Evolutionary conservation across 2,329 filamentous ascomycete species (phyloP), one percentile per base, ranked within the genome.

Genomic region (Fusarium sterilihyphosum): DNA sequence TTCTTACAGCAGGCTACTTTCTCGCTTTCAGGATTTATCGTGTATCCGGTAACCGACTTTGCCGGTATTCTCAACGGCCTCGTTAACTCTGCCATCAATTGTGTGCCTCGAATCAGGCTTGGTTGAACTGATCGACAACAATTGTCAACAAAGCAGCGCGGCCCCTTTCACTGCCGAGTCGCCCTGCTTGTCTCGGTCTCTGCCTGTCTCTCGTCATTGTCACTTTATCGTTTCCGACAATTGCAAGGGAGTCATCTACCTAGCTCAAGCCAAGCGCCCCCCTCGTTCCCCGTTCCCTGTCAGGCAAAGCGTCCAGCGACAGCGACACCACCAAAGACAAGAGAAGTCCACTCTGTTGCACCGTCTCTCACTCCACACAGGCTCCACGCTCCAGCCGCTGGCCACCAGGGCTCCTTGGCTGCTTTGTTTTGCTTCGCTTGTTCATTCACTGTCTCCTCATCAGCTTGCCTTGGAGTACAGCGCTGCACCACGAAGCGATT

Each of bases 361-460:
- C 68, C 71, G 63, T 66, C 68, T 47, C 31, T 49, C 62, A 67
- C 65, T 74, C 74, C 73, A 76, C 71, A 47, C 64, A 29, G 56
- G 61, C 66, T 73, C 74, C 73, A 76, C 71, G 74, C 65, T 71
- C 73, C 73, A 74, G 70, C 66, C 74, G 69, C 73, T 64, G 61
- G 65, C 63, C 61, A 62, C 62, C 64, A 65, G 46, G 69, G 64
- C 54, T 67, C 49, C 72, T 73, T 65, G 66, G 61, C 57, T 56
- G 37, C 47, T 65, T 53, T 61, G 58, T 54, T 67, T 59, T 53
- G 46, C 58, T 56, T 50, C 40, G 41, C 54, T 50, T 38, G 46
- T 52, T 40, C 49, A 40, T 31, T 66, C 49, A 49, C 40, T 58
- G 38, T 47, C 46, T 70, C 66, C 64, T 38, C 33, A 43, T 41